Evolutionary conservation across 805 yeast genomes (phyloP), one percentile per base, ranked within the genome.

Genomic region (Pichia scutulata): DNA sequence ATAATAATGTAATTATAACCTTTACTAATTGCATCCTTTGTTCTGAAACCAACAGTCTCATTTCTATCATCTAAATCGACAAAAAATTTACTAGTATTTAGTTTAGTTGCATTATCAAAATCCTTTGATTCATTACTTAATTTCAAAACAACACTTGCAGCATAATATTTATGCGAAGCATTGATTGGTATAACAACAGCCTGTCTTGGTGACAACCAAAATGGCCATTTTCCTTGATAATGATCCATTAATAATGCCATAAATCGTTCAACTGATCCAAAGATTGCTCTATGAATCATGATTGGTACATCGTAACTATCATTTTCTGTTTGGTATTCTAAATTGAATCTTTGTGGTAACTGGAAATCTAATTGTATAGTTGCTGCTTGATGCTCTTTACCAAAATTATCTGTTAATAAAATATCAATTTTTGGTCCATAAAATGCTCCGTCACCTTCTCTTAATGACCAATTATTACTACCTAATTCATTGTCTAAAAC

Each of bases 361-460:
- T 93, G 97, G 75, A 93, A 93, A 64, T 93, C 99, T 41, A 93
- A 73, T 67, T 93, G 99, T 48, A 93, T 81, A 0, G 99, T 93
- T 3, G 97, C 99, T 2, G 93, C 87, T 69, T 93, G 99, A 66
- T 89, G 97, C 53, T 79, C 76, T 58, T 89, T 89, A 1, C 83
- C 85, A 46, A 77, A 80, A 30, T 85, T 83, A 68, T 93, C 99
- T 8, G 80, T 80, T 47, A 93, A 78, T 48, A 87, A 71, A 42
- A 93, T 77, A 66, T 93, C 99, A 53, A 93, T 89, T 63, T 92
- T 92, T 26, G 99, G 99, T 0, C 99, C 99, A 69, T 93, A 93
- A 61, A 85, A 85, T 1, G 93, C 99, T 33, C 99, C 99, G 66
- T 93, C 99, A n/a, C 95, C 96, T 54, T 82, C 87, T 56, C 89